Conservation (phyloP, 768 basidiomycete genomes). For the Mycena vulgaris region DNA sequence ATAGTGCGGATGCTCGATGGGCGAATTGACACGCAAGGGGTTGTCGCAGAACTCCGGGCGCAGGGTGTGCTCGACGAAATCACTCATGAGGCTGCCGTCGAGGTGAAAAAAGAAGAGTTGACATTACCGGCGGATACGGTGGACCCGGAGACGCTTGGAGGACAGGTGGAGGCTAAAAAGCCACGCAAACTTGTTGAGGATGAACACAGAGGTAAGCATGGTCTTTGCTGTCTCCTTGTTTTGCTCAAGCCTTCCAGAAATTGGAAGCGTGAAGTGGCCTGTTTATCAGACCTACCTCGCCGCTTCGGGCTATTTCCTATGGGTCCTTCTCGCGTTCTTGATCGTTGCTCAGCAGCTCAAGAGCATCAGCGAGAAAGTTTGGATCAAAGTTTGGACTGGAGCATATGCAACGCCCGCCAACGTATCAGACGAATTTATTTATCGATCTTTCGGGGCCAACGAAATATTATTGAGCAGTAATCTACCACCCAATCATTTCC, state of each 20-base stretch:
- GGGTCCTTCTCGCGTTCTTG: constrained; percentile 65
- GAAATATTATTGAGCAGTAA: not conserved
- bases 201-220: constrained; percentile 71
- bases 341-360: constrained; percentile 63
- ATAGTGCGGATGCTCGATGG: constrained; percentile 87
- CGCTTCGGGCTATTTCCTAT: constrained; percentile 82
- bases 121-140: constrained; percentile 40
- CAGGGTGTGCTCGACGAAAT: too few species aligned
- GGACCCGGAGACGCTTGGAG: not conserved
- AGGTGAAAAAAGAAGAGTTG: constrained; percentile 64
- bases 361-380: constrained; percentile 73
- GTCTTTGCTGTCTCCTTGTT: too few species aligned
- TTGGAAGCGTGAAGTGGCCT: constrained; percentile 86
- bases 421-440: constrained; percentile 2
- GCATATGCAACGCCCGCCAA: constrained; percentile 4
- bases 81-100: too few species aligned
- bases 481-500: not conserved
- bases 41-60: constrained; percentile 54
- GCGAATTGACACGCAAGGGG: constrained; percentile 57
- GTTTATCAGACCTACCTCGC: constrained; percentile 78
- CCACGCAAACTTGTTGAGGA: constrained; percentile 84
- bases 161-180: constrained; percentile 61
- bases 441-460: not conserved
- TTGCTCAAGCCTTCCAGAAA: constrained; percentile 53
- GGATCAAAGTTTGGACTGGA: constrained; percentile 67